Conservation (phyloP, 371 early-diverging fungal species). For the Capniomyces stellatus region DNA sequence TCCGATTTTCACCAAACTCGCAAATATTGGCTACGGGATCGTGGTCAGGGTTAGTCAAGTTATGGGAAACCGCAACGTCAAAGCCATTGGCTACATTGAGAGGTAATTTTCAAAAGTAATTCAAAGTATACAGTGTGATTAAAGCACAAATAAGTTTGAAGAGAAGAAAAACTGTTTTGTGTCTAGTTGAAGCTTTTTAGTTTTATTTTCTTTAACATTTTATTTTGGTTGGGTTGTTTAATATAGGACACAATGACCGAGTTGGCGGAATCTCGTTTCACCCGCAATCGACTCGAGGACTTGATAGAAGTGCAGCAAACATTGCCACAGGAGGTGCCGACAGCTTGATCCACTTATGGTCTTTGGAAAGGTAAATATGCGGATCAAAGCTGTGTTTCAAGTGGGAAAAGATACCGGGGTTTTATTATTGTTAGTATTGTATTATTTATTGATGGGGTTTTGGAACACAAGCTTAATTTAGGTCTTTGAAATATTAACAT, state of each 20-base stretch:
- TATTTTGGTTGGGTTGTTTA: neutral
- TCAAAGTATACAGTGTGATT: neutral
- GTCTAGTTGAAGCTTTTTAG: too few species aligned
- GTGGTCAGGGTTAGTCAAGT: constrained; percentile 66
- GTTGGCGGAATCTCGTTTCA: constrained; percentile 80
- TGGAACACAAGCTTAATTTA: too few species aligned
- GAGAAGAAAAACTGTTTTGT: too few species aligned
- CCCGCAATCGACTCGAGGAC: constrained; percentile 51
- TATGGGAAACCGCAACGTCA: constrained; percentile 71
- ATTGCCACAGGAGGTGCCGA: constrained; percentile 72
- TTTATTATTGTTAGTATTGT: constrained; percentile 2
- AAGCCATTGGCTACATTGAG: constrained; percentile 33
- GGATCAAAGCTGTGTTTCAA: neutral
- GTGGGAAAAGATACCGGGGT: constrained; percentile 4
- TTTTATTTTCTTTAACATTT: too few species aligned
- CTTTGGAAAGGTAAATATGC: constrained; percentile 33
- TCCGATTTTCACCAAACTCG: constrained; percentile 65
- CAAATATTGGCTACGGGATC: constrained; percentile 60
- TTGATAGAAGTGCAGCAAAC: constrained; percentile 42
- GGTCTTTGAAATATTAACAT: too few species aligned
- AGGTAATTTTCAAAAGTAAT: constrained; percentile 17
- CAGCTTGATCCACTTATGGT: constrained; percentile 61
- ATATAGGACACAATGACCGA: constrained; percentile 62
- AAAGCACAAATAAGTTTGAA: neutral
- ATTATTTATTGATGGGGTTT: neutral